Evolutionary conservation across 371 early-diverging fungal species (phyloP).

Genomic region (Mortierella sp.): DNA sequence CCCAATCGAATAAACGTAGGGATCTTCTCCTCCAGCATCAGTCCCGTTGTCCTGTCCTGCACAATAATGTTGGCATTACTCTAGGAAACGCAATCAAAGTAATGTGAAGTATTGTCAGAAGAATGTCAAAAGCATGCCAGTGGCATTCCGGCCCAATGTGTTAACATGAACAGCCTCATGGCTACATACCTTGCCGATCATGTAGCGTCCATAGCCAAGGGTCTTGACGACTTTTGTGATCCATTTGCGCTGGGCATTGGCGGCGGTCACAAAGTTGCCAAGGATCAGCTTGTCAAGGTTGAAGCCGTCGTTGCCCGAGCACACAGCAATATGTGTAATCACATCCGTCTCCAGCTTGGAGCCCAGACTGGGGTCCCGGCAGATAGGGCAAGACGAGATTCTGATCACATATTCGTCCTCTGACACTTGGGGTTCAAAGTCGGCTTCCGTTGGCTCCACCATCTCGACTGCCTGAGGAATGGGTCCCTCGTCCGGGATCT

Average conservation of each 20-base stretch:
- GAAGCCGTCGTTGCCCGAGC: constrained; percentile 75
- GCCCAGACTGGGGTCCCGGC: constrained; percentile 71
- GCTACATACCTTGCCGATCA: constrained; percentile 69
- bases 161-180: not conserved
- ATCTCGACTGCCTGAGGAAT: constrained; percentile 26
- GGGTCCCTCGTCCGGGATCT: constrained; percentile 19
- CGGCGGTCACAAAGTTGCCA: constrained; percentile 86
- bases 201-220: constrained; percentile 83
- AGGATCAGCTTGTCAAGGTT: constrained; percentile 76
- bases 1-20: constrained; percentile 88
- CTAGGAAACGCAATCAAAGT: constrained; percentile 29
- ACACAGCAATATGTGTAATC: constrained; percentile 84
- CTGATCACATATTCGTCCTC: constrained; percentile 77
- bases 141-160: not conserved
- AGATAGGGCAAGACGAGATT: constrained; percentile 80
- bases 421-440: constrained; percentile 44
- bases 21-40: constrained; percentile 86
- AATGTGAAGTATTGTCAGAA: not conserved
- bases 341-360: constrained; percentile 79
- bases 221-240: constrained; percentile 81
- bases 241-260: constrained; percentile 85
- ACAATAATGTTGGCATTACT: constrained; percentile 86
- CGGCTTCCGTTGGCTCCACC: constrained; percentile 49
- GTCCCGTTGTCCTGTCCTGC: constrained; percentile 80
- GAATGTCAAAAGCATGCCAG: too few species aligned